Evolutionary conservation across 495 filamentous ascomycete species (phyloP).

Genomic region (Aspergillus cavernicola): DNA sequence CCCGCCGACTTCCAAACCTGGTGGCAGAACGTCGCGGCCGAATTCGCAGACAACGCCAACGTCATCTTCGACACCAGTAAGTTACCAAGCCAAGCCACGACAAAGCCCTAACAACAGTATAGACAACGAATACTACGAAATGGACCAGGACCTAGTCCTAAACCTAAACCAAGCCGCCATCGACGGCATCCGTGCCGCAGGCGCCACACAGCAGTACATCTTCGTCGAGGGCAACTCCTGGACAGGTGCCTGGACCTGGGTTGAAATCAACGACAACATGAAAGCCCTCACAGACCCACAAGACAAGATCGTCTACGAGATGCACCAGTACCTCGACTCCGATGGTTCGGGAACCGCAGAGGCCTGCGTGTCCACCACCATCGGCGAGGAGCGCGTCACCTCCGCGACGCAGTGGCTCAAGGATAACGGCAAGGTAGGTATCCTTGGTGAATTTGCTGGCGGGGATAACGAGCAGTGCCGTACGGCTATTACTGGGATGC

Average conservation of each 20-base stretch:
- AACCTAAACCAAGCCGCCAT: constrained; percentile 74
- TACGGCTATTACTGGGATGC: constrained; percentile 63
- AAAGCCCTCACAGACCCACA: constrained; percentile 55
- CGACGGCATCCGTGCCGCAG: constrained; percentile 63
- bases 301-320: constrained; percentile 58
- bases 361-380: constrained; percentile 57
- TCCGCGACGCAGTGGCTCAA: constrained; percentile 68
- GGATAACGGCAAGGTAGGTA: constrained; percentile 60
- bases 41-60: constrained; percentile 55
- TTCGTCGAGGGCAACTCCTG: constrained; percentile 70
- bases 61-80: constrained; percentile 59
- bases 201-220: constrained; percentile 69
- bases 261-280: constrained; percentile 49
- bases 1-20: constrained; percentile 55
- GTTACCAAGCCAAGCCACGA: neutral
- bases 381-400: constrained; percentile 60
- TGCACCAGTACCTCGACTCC: constrained; percentile 50
- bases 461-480: constrained; percentile 51
- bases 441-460: constrained; percentile 71
- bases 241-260: constrained; percentile 60
- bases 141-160: constrained; percentile 64
- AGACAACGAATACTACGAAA: constrained; percentile 76
- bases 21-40: constrained; percentile 59
- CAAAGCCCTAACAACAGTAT: constrained; percentile 17
- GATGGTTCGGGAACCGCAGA: constrained; percentile 59